Evolutionary conservation across 2,329 filamentous ascomycete genomes (phyloP).

Genomic region (Fusarium graminum): DNA sequence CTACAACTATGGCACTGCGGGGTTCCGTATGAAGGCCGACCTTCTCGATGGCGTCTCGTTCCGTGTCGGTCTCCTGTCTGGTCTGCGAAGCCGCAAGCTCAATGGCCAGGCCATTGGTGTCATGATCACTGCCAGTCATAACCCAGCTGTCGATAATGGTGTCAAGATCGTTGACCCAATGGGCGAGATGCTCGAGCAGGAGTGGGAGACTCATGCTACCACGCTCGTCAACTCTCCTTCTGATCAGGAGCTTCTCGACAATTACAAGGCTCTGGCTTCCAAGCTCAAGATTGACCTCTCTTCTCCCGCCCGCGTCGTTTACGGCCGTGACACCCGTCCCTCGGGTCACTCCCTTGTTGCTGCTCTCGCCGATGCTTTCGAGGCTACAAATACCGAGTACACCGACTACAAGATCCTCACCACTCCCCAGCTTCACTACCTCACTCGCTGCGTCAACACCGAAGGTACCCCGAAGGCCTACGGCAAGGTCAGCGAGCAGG

Average conservation of each 20-base stretch:
- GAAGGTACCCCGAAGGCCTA: constrained; percentile 88
- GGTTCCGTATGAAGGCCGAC: constrained; percentile 78
- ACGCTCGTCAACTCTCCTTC: constrained; percentile 85
- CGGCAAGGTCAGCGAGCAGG: constrained; percentile 87
- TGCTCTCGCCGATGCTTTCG: constrained; percentile 83
- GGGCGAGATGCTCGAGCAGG: constrained; percentile 97
- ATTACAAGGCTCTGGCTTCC: constrained; percentile 81
- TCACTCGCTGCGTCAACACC: constrained; percentile 94
- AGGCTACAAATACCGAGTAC: constrained; percentile 78
- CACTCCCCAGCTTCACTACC: constrained; percentile 97
- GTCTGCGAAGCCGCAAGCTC: constrained; percentile 89
- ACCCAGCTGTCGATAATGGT: constrained; percentile 89
- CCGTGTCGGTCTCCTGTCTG: constrained; percentile 89
- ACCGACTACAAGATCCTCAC: constrained; percentile 92
- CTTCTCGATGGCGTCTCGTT: constrained; percentile 93
- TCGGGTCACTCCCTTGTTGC: constrained; percentile 87
- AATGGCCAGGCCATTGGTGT: constrained; percentile 93
- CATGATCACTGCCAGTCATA: constrained; percentile 96
- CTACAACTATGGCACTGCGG: constrained; percentile 76
- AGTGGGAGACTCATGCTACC: constrained; percentile 93
- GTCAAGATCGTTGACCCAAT: constrained; percentile 97
- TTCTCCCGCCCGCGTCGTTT: constrained; percentile 82
- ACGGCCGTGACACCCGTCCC: constrained; percentile 91
- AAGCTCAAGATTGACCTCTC: constrained; percentile 81
- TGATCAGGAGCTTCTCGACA: constrained; percentile 79